Percentiles rank a stretch among this genome's conserved stretches.
Evolutionary conservation across 176 grass and related monocot species (phyloP).

Genomic region (Bolboschoenus planiculmis): DNA sequence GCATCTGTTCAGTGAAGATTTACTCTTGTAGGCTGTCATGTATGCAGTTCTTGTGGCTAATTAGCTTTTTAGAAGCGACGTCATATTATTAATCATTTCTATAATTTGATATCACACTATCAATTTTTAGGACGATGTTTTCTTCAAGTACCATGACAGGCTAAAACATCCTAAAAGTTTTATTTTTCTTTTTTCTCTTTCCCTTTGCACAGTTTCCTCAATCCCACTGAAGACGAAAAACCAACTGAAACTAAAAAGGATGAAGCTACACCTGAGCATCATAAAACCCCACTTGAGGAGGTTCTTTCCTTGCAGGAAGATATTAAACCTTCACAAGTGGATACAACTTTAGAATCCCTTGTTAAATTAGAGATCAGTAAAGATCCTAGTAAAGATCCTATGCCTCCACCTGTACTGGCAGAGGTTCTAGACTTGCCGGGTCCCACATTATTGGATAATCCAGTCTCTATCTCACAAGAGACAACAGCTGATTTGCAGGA

Average conservation of each 20-base stretch:
- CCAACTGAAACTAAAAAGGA: slow-evolving; percentile 22
- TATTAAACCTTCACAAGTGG: slow-evolving; percentile 21
- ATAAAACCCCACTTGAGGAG: slow-evolving; percentile 39
- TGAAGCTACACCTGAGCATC: slow-evolving; percentile 3
- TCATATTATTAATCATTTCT: not conserved
- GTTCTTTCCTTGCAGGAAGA: slow-evolving; percentile 45
- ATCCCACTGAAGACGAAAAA: slow-evolving; percentile 32
- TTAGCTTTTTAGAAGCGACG: not conserved
- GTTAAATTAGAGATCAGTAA: slow-evolving; percentile 38
- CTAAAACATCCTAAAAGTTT: not conserved
- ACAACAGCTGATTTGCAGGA: slow-evolving; percentile 39
- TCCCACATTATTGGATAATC: slow-evolving; percentile 21
- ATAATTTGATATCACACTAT: not conserved
- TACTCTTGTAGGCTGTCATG: not conserved
- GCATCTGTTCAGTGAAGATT: not conserved
- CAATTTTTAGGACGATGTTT: not conserved
- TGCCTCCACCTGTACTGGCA: slow-evolving; percentile 41
- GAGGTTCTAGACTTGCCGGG: slow-evolving; percentile 37
- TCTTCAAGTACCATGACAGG: too few relatives aligned
- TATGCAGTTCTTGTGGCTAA: not conserved
- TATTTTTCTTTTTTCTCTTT: not conserved
- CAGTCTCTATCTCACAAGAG: slow-evolving; percentile 7
- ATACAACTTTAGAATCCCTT: slow-evolving; percentile 23
- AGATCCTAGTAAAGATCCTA: slow-evolving; percentile 39
- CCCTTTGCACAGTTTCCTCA: slow-evolving; percentile 22